Evolutionary conservation across 2,329 filamentous ascomycete species (phyloP).

Genomic region (Claviceps sorghi): DNA sequence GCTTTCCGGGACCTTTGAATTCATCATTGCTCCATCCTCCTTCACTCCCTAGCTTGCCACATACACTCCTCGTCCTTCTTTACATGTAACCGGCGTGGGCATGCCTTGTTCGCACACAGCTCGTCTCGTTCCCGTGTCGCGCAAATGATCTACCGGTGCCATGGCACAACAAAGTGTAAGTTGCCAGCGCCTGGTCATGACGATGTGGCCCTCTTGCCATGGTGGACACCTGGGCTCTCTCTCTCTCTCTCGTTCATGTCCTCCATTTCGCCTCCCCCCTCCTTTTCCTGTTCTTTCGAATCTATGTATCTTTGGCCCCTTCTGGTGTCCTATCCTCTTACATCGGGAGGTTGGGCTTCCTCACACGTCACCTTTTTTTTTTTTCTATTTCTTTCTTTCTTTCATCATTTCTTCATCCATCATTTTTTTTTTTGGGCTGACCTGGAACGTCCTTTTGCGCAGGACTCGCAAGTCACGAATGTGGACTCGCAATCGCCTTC

Average conservation of each 20-base stretch:
- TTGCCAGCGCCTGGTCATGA: conserved; percentile 2
- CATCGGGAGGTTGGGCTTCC: neutral
- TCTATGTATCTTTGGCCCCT: neutral
- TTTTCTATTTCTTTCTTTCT: neutral
- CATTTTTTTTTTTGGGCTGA: neutral
- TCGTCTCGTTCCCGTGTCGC: conserved; percentile 19
- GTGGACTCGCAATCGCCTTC: conserved; percentile 19
- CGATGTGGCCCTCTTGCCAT: no score
- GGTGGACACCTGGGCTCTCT: no score
- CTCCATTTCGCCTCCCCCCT: neutral
- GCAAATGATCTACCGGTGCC: conserved; percentile 21
- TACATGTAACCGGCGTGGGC: conserved; percentile 10
- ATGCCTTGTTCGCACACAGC: conserved; percentile 15
- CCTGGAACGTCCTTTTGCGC: conserved; percentile 1
- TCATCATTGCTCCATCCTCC: neutral
- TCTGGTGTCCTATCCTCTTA: neutral
- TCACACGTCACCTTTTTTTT: neutral
- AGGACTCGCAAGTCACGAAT: conserved; percentile 23
- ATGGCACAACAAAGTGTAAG: conserved; percentile 27
- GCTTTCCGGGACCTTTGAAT: neutral
- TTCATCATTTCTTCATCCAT: neutral
- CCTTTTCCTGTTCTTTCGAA: conserved; percentile 1
- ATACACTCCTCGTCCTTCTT: conserved; percentile 5
- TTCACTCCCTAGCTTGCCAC: neutral
- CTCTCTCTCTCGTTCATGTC: conserved; percentile 3